Base-by-base conservation (phyloP, 1,139 yeast species). In the Saccharomycopsis crataegensis region DNA sequence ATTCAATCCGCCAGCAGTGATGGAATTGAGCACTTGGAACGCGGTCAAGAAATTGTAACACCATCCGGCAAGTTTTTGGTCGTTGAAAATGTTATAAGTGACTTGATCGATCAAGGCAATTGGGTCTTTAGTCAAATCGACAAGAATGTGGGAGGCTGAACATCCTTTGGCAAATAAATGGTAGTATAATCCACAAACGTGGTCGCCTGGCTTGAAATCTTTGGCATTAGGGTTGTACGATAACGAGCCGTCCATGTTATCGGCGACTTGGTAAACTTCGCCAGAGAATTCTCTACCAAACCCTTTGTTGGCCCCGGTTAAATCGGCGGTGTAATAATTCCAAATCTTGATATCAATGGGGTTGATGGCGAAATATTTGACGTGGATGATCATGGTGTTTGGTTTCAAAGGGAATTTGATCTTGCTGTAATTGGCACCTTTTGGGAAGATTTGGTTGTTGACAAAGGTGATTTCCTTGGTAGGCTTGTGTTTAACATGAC, bases 221-320 rank as follows among this genome's bases (percentile, higher is more conserved):
- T 43, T 43, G 9, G 66, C 77, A 76, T 11, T 67, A 64, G 2
- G 62, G 60, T 28, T 45, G 32, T 8, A 40, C 3, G 45, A 34
- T n/a, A 17, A 16, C 5, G 8, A 11, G 3, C 9, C 38, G 40
- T 16, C 36, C 9, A 77, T 67, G 6, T 66, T 64, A 0, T 67
- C 65, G 8, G 95, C 94, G 49, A 83, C 79, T 41, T 79, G 74
- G 1, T 75, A 76, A 40, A 87, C 73, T 1, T 71, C 70, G 41
- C 96, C 96, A 11, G 85, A 67, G 62, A 77, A 86, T 62, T 87
- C 96, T 57, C 79, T 71, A 3, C 93, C 91, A 36, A 83, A 62
- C 8, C 88, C 89, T 53, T 79, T 77, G 42, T 71, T 73, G 1
- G 67, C 62, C n/a, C 64, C 70, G 57, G 67, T 68, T 63, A 70